Conservation (phyloP, 805 yeast genomes). For the Candida ulmi region DNA sequence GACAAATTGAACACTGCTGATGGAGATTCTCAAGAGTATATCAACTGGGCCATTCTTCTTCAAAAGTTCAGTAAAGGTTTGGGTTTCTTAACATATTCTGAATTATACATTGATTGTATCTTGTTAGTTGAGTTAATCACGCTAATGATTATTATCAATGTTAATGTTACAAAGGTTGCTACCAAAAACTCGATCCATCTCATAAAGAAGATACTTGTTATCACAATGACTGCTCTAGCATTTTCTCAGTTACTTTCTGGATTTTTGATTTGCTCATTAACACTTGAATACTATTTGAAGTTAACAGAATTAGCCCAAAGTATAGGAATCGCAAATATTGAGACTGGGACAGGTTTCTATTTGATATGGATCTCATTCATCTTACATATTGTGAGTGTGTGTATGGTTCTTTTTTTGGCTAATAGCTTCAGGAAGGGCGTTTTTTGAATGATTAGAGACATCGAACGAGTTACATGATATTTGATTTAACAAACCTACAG, state of each 20-base stretch:
- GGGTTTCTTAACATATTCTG: slow-evolving; percentile 13
- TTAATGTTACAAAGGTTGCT: not conserved
- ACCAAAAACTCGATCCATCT: not conserved
- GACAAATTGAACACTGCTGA: slow-evolving; percentile 19
- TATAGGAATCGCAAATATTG: slow-evolving; percentile 22
- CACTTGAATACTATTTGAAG: slow-evolving; percentile 18
- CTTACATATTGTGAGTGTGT: slow-evolving; percentile 4
- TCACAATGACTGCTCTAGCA: slow-evolving; percentile 7
- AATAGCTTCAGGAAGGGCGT: slow-evolving; percentile 15
- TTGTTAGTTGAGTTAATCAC: slow-evolving; percentile 1
- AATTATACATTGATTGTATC: slow-evolving; percentile 5
- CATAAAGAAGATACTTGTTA: slow-evolving; percentile 6
- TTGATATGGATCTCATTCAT: slow-evolving; percentile 17
- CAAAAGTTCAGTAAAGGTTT: slow-evolving; percentile 22
- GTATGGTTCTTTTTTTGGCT: slow-evolving; percentile 13
- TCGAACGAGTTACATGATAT: too few species aligned
- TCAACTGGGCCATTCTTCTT: slow-evolving; percentile 21
- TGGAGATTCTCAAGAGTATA: slow-evolving; percentile 9
- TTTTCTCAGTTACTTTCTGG: slow-evolving; percentile 11
- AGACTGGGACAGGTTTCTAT: slow-evolving; percentile 13
- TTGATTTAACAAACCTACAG: not conserved
- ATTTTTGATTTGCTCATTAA: slow-evolving; percentile 19
- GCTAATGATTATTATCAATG: slow-evolving; percentile 3
- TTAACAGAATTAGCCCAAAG: slow-evolving; percentile 12
- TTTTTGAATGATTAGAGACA: not conserved